These are phyloP conservation scores for Phylloporus sp. DNA, from an alignment of 1,284 basidiomycete genomes.

Conservation along the genomic window DNA sequence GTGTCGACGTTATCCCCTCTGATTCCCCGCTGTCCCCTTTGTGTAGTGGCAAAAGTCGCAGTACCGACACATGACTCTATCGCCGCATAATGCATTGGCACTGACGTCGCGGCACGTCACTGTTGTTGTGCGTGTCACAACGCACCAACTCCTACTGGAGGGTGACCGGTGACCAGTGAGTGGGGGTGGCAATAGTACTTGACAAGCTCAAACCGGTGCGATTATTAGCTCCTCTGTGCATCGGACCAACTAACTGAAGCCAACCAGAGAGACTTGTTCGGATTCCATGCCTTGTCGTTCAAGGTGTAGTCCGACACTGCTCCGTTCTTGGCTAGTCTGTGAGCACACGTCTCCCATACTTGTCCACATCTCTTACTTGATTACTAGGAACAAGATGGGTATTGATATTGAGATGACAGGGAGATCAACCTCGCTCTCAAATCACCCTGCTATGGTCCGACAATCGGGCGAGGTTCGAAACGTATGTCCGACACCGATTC, in stretches of 20 bases:
- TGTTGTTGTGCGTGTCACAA: too few relatives aligned
- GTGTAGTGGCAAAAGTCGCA: too few relatives aligned
- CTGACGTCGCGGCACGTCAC: too few relatives aligned
- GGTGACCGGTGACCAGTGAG: too few relatives aligned
- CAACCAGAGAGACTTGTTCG: conserved; percentile 80
- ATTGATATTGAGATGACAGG: conserved; percentile 73
- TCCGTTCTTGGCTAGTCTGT: conserved; percentile 80
- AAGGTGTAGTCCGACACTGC: conserved; percentile 76
- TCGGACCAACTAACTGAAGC: conserved; percentile 39
- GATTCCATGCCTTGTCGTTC: conserved; percentile 73
- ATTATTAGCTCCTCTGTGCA: conserved; percentile 21
- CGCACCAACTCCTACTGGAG: too few relatives aligned
- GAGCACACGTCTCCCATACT: conserved; percentile 31
- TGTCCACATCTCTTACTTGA: conserved; percentile 7
- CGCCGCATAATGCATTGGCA: too few relatives aligned
- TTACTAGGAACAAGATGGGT: conserved; percentile 85
- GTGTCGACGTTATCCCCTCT: too few relatives aligned
- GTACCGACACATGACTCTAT: too few relatives aligned
- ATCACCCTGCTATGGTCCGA: conserved; percentile 78
- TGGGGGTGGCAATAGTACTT: conserved; percentile 48
- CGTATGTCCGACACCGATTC: conserved; percentile 5
- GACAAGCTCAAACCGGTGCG: conserved; percentile 88
- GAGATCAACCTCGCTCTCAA: conserved; percentile 80
- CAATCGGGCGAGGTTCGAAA: conserved; percentile 74
- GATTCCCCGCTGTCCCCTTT: too few relatives aligned